Percentiles rank a stretch among this genome's conserved stretches.
Conservation (phyloP, 2,329 filamentous ascomycete genomes). For the Fusarium armeniacum region DNA sequence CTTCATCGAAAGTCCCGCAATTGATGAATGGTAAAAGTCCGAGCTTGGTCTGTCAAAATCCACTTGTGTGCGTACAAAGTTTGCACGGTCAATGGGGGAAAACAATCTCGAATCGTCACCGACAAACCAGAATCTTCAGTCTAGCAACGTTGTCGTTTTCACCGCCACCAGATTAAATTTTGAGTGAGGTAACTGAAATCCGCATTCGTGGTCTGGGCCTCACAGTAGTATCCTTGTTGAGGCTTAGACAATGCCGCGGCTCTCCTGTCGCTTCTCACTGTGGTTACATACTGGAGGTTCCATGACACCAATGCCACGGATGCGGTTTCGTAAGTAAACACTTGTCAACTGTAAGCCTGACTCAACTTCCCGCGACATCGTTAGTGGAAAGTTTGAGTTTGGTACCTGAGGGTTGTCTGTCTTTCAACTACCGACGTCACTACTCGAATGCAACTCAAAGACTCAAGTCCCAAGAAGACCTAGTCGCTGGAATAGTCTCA, state of each 20-base stretch:
- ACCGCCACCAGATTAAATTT: constrained; percentile 46
- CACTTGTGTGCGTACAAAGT: constrained; percentile 11
- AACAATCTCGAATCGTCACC: constrained; percentile 39
- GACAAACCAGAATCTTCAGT: constrained; percentile 48
- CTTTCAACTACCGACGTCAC: constrained; percentile 12
- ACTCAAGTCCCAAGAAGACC: not conserved
- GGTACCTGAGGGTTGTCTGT: not conserved
- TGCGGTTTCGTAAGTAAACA: constrained; percentile 11
- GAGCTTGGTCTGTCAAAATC: constrained; percentile 24
- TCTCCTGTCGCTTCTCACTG: constrained; percentile 14
- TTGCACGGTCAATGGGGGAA: constrained; percentile 12
- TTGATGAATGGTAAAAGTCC: constrained; percentile 10
- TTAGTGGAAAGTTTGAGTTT: constrained; percentile 13
- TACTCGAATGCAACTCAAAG: constrained; percentile 18
- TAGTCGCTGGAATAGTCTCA: not conserved
- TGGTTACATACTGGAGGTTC: constrained; percentile 23
- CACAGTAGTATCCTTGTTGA: constrained; percentile 21
- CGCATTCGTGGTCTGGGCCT: constrained; percentile 21
- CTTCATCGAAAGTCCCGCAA: constrained; percentile 27
- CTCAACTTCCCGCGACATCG: not conserved
- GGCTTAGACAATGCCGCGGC: constrained; percentile 28
- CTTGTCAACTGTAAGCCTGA: not conserved
- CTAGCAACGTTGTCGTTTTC: constrained; percentile 38
- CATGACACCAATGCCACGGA: constrained; percentile 31
- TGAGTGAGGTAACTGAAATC: constrained; percentile 45